Percentiles rank a stretch among this genome's conserved stretches.
phyloP scores from a whole-genome alignment of 371 early-diverging fungal species.

The Gilbertella persicaria region DNA sequence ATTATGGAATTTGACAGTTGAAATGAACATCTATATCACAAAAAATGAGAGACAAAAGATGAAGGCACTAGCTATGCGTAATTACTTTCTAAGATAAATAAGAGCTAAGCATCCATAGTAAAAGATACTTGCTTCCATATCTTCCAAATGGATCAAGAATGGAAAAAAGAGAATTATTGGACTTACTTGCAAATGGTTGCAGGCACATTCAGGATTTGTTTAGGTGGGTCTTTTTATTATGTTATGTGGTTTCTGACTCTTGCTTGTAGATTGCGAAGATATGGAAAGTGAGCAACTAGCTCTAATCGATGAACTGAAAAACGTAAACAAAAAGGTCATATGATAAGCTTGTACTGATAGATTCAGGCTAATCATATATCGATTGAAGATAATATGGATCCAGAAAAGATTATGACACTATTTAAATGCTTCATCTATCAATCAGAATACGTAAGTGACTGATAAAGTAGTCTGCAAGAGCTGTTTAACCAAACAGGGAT shows the following conservation, averaged over 20 bases:
- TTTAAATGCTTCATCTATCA: conserved; percentile 8
- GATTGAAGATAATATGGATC: background rate
- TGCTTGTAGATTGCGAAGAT: conserved; percentile 4
- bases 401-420: background rate
- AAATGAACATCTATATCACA: background rate
- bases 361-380: background rate
- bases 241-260: background rate
- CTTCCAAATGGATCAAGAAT: background rate
- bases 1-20: conserved; percentile 11
- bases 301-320: conserved; percentile 5
- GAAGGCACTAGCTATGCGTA: conserved; percentile 9
- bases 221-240: conserved; percentile 2
- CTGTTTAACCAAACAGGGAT: too few relatives aligned
- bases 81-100: background rate
- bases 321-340: background rate
- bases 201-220: conserved; percentile 3
- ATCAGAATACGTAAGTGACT: conserved; percentile 11
- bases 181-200: conserved; percentile 6
- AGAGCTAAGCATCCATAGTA: background rate
- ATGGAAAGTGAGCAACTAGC: background rate
- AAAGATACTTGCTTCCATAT: conserved; percentile 6
- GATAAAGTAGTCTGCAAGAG: background rate
- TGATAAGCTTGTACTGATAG: background rate
- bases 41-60: background rate
- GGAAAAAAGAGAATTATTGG: conserved; percentile 11